These are phyloP conservation scores for Trypanosomatidae sp. DNA, from an alignment of 208 protist genomes.

Conservation along the genomic window DNA sequence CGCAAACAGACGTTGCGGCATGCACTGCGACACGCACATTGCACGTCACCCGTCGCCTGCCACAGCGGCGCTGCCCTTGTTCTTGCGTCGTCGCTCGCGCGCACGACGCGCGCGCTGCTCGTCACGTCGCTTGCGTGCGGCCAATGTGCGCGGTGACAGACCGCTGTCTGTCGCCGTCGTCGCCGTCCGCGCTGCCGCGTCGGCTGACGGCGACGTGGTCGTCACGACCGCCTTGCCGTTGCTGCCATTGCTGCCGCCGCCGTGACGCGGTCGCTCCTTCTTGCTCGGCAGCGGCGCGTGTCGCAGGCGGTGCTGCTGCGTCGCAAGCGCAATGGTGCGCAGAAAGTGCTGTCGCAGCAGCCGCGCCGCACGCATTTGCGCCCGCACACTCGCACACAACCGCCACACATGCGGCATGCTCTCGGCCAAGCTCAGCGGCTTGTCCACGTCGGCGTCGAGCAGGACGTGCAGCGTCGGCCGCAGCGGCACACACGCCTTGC, in stretches of 20 bases:
- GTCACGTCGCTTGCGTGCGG: too few relatives aligned
- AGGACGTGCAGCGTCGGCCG: slow-evolving; percentile 61
- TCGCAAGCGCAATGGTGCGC: slow-evolving; percentile 8
- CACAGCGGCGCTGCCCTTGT: too few relatives aligned
- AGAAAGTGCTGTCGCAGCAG: slow-evolving; percentile 32
- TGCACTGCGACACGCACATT: too few relatives aligned
- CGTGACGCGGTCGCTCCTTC: background rate
- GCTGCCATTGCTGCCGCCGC: background rate
- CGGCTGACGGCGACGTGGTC: too few relatives aligned
- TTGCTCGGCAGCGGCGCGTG: background rate
- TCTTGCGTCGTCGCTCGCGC: too few relatives aligned
- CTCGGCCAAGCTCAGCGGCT: slow-evolving; percentile 21
- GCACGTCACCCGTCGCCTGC: too few relatives aligned
- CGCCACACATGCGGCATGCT: slow-evolving; percentile 48
- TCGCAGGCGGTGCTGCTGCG: background rate
- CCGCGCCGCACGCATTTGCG: slow-evolving; percentile 45
- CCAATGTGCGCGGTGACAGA: too few relatives aligned
- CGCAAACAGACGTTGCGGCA: too few relatives aligned
- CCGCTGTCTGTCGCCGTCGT: too few relatives aligned
- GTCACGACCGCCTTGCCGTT: too few relatives aligned
- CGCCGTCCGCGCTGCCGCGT: too few relatives aligned
- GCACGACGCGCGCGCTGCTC: too few relatives aligned
- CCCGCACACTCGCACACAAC: slow-evolving; percentile 37
- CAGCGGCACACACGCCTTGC: slow-evolving; percentile 30
- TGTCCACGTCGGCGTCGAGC: slow-evolving; percentile 54